phyloP scores from a whole-genome alignment of 2,329 filamentous ascomycete species.

The Chrysoporthe deuterocubensis region DNA sequence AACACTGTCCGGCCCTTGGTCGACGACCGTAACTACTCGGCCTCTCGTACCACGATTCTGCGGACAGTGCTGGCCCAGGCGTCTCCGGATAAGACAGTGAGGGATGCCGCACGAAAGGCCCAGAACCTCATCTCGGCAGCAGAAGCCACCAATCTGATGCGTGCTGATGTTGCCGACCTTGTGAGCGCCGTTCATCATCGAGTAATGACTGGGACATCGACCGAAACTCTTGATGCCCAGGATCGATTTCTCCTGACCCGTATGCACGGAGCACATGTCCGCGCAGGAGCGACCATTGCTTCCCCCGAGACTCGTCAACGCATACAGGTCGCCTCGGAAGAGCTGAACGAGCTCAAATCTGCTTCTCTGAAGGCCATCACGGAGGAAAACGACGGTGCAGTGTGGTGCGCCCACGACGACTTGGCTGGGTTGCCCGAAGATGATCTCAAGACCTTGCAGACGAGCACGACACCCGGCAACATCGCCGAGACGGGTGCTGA shows the following conservation, averaged over 20 bases:
- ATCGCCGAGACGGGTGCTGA: background rate
- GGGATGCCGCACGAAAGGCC: conserved; percentile 1
- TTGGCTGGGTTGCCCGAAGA: background rate
- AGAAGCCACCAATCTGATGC: background rate
- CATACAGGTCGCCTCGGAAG: background rate
- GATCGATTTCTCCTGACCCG: background rate
- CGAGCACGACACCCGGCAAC: background rate
- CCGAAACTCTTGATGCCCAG: background rate
- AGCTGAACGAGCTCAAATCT: background rate
- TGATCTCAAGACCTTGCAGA: background rate
- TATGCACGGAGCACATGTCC: background rate
- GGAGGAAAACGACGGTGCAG: background rate
- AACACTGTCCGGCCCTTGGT: background rate
- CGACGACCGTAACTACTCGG: background rate
- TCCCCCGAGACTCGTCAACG: background rate
- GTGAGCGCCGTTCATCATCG: background rate
- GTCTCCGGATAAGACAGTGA: background rate
- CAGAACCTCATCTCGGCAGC: background rate
- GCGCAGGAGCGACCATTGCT: background rate
- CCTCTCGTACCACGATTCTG: background rate
- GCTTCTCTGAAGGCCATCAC: background rate
- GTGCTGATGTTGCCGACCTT: background rate
- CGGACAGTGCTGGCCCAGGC: background rate
- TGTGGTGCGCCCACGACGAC: background rate
- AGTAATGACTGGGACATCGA: background rate